Evolutionary conservation across 2,329 filamentous ascomycete genomes (phyloP).

Genomic region (Claviceps spartinae): DNA sequence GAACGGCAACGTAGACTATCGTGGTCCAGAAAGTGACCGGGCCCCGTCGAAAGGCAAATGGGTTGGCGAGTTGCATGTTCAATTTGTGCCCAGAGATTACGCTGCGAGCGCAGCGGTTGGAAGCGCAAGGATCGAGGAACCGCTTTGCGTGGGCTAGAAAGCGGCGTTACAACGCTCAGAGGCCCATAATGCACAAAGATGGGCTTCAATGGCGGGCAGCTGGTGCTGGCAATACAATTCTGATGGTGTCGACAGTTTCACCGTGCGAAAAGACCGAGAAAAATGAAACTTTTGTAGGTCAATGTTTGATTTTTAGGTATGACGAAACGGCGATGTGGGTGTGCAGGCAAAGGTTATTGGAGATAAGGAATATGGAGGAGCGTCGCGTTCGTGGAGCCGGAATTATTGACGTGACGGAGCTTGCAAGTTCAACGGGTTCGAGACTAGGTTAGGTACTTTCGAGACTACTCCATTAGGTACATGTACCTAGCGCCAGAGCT

Average conservation of each 20-base stretch:
- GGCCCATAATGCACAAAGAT: neutral
- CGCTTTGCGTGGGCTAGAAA: neutral
- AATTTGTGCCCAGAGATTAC: neutral
- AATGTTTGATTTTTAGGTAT: neutral
- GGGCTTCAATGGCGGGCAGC: neutral
- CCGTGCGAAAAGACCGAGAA: neutral
- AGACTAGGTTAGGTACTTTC: too few species aligned
- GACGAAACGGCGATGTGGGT: neutral
- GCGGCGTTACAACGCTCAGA: neutral
- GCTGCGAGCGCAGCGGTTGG: neutral
- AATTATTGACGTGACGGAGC: too few species aligned
- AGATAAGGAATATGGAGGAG: neutral
- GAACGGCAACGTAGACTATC: constrained; percentile 62
- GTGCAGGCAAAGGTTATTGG: neutral
- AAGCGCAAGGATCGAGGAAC: neutral
- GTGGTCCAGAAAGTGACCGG: constrained; percentile 73
- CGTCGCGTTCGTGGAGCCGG: neutral
- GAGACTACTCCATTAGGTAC: too few species aligned
- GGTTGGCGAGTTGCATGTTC: constrained; percentile 29
- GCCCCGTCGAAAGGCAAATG: constrained; percentile 63
- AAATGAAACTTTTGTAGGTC: neutral
- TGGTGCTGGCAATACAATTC: neutral
- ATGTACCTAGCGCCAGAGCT: too few species aligned
- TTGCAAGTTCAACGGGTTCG: too few species aligned
- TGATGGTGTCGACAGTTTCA: neutral